These are phyloP conservation scores for Phlebiopsis flavidoalba DNA, from an alignment of 768 basidiomycete species.

Conservation along the genomic window DNA sequence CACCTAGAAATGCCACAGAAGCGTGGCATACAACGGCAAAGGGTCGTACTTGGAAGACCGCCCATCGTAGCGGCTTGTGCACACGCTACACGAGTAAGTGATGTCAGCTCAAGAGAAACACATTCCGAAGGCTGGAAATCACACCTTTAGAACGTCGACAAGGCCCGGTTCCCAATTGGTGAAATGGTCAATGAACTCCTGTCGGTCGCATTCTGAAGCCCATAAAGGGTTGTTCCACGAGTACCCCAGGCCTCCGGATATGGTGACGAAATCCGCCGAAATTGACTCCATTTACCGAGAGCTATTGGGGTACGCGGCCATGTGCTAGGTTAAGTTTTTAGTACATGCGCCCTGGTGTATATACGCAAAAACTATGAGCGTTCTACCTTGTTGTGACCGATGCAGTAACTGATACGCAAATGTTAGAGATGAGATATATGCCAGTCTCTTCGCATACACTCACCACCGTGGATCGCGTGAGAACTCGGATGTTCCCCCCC, in stretches of 20 bases:
- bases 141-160: slow-evolving; percentile 19
- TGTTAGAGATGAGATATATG: too few species aligned
- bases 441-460: not conserved
- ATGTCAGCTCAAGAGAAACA: not conserved
- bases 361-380: not conserved
- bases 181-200: slow-evolving; percentile 24
- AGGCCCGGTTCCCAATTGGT: slow-evolving; percentile 27
- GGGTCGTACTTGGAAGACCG: slow-evolving; percentile 24
- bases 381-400: slow-evolving; percentile 40
- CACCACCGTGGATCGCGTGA: slow-evolving; percentile 41
- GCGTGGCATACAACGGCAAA: slow-evolving; percentile 20
- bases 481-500: slow-evolving; percentile 29
- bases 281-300: slow-evolving; percentile 38
- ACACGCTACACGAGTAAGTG: slow-evolving; percentile 16
- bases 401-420: slow-evolving; percentile 35
- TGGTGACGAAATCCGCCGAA: slow-evolving; percentile 38
- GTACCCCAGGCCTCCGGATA: slow-evolving; percentile 30
- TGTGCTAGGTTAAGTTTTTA: not conserved
- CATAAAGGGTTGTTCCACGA: slow-evolving; percentile 20
- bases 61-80: slow-evolving; percentile 26
- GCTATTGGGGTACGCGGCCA: slow-evolving; percentile 26
- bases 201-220: slow-evolving; percentile 19
- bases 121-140: not conserved
- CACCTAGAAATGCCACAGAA: slow-evolving; percentile 25
- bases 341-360: too few species aligned